phyloP scores from a whole-genome alignment of 2,329 filamentous ascomycete species.

The Emmonsiellopsis sp. region DNA sequence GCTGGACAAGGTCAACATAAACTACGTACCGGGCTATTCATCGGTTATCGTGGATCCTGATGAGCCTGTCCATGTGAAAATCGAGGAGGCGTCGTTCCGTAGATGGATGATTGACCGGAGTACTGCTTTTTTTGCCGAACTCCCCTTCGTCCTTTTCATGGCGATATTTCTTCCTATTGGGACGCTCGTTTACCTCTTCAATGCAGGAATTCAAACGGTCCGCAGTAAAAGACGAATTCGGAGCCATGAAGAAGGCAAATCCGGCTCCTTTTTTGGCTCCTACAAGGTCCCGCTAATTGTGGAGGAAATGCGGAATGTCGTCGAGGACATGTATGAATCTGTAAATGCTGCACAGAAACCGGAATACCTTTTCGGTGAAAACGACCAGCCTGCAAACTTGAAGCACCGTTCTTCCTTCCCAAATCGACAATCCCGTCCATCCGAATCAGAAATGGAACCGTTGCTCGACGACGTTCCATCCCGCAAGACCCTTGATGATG shows the following conservation, averaged over 20 bases:
- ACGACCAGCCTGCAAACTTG: conserved; percentile 38
- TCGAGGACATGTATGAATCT: conserved; percentile 69
- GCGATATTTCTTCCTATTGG: conserved; percentile 66
- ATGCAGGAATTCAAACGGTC: conserved; percentile 66
- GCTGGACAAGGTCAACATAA: conserved; percentile 57
- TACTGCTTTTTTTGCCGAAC: conserved; percentile 37
- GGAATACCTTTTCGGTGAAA: conserved; percentile 57
- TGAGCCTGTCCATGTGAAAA: conserved; percentile 21
- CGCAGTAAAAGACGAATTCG: conserved; percentile 66
- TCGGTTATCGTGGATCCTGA: conserved; percentile 61
- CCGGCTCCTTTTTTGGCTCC: conserved; percentile 56
- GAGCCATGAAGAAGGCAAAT: conserved; percentile 63
- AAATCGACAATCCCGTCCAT: background rate
- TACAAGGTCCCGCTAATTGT: conserved; percentile 72
- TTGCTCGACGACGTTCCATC: background rate
- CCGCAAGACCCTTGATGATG: background rate
- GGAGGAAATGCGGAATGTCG: conserved; percentile 63
- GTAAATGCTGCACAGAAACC: conserved; percentile 60
- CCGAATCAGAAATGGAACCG: background rate
- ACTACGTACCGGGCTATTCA: conserved; percentile 65
- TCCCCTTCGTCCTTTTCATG: conserved; percentile 59
- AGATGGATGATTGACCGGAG: conserved; percentile 7
- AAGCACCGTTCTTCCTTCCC: background rate
- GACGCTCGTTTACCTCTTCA: conserved; percentile 61
- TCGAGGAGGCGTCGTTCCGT: conserved; percentile 14